phyloP scores from a whole-genome alignment of 257 asterid genomes.

The Vinca minor region DNA sequence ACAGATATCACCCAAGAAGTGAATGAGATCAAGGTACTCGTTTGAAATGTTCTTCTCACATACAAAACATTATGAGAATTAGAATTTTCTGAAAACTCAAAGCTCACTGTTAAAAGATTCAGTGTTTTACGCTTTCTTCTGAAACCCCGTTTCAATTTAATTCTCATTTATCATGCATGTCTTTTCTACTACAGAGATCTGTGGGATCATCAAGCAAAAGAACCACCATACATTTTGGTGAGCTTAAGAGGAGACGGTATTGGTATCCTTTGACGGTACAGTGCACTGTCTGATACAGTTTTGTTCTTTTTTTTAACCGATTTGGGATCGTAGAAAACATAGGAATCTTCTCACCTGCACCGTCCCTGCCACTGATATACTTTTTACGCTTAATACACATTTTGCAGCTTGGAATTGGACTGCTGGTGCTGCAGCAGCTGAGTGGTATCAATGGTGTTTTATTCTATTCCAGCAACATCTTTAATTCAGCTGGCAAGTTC shows the following conservation, averaged over 20 bases:
- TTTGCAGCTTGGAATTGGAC: slow-evolving; percentile 72
- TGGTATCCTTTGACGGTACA: slow-evolving; percentile 79
- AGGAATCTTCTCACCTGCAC: neutral
- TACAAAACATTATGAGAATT: neutral
- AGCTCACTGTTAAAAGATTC: neutral
- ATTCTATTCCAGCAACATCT: slow-evolving; percentile 81
- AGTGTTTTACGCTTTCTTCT: neutral
- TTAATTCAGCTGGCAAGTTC: slow-evolving; percentile 60
- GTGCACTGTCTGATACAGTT: slow-evolving; percentile 6
- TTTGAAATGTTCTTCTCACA: neutral
- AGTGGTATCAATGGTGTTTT: slow-evolving; percentile 78
- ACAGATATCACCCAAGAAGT: slow-evolving; percentile 67
- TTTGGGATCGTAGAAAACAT: neutral
- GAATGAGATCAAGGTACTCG: slow-evolving; percentile 71
- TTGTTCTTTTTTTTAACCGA: neutral
- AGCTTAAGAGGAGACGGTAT: slow-evolving; percentile 67
- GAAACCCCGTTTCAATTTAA: neutral
- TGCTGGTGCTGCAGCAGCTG: slow-evolving; percentile 76
- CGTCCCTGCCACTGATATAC: neutral
- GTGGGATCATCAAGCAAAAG: slow-evolving; percentile 64
- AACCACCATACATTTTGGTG: slow-evolving; percentile 59
- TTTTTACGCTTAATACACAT: slow-evolving; percentile 4
- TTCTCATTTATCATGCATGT: slow-evolving; percentile 15
- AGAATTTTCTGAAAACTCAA: neutral
- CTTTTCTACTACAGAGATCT: slow-evolving; percentile 46